Evolutionary conservation across 805 yeast species (phyloP).

Genomic region (Lachancea waltii): DNA sequence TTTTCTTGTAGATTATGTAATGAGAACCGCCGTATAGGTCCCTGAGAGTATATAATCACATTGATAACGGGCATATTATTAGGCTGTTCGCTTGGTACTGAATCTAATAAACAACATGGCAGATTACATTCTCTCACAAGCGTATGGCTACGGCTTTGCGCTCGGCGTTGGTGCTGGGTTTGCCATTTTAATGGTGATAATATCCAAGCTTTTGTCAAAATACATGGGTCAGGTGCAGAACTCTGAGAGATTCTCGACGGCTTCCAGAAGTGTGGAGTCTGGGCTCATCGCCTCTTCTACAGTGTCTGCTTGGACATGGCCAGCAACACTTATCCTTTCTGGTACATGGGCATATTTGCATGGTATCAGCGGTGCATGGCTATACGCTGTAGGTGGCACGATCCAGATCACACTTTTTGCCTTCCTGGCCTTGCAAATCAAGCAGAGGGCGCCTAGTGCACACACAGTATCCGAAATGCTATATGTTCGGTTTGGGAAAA

Average conservation of each 20-base stretch:
- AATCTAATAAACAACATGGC: constrained; percentile 6
- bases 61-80: no score
- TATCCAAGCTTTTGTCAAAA: constrained; percentile 31
- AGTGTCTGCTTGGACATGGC: constrained; percentile 43
- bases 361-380: constrained; percentile 38
- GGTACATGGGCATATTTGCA: constrained; percentile 37
- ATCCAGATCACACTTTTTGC: constrained; percentile 36
- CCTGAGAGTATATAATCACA: not conserved
- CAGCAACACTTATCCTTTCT: constrained; percentile 36
- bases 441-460: constrained; percentile 37
- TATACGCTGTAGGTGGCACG: constrained; percentile 35
- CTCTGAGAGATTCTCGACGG: constrained; percentile 39
- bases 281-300: constrained; percentile 35
- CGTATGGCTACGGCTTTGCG: constrained; percentile 38
- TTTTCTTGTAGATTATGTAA: no score
- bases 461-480: constrained; percentile 39
- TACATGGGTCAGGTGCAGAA: constrained; percentile 36
- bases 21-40: not conserved
- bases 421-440: constrained; percentile 35
- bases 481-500: constrained; percentile 33
- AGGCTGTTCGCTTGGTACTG: no score
- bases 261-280: constrained; percentile 35
- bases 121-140: constrained; percentile 28
- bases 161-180: constrained; percentile 40
- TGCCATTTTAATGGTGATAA: constrained; percentile 35